Percentiles rank a stretch among this genome's conserved stretches.
These are phyloP conservation scores for Plasmodium yoelii DNA, from an alignment of 169 alveolate genomes.

Conservation along the genomic window DNA sequence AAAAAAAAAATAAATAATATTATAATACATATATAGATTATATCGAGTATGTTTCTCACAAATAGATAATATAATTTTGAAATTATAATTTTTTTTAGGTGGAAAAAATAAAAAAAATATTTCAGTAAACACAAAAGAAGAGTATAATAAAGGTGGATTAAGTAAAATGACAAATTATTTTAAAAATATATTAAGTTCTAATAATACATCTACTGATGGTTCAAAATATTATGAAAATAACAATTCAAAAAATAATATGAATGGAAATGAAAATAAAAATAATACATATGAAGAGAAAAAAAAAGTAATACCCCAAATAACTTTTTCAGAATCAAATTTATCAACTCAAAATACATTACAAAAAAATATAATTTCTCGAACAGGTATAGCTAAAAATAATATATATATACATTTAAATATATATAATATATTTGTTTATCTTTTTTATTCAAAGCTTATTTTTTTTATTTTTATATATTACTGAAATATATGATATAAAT, in stretches of 20 bases:
- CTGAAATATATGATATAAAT: neutral
- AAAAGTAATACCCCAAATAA: constrained; percentile 47
- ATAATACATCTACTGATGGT: constrained; percentile 9
- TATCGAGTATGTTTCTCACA: neutral
- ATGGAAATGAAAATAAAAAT: constrained; percentile 10
- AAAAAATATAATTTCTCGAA: constrained; percentile 27
- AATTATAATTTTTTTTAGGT: neutral
- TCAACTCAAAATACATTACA: constrained; percentile 39
- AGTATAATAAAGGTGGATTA: constrained; percentile 18
- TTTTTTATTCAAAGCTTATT: neutral
- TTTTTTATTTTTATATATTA: neutral
- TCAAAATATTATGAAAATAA: constrained; percentile 16
- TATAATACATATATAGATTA: neutral
- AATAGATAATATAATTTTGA: neutral
- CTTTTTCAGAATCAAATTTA: constrained; percentile 47
- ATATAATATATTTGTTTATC: neutral
- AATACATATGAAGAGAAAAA: constrained; percentile 20
- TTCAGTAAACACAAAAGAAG: constrained; percentile 48
- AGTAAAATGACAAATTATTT: constrained; percentile 58
- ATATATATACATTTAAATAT: too few species aligned
- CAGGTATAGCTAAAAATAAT: constrained; percentile 3
- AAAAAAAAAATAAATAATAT: neutral
- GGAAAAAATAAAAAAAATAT: constrained; percentile 50
- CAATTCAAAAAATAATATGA: constrained; percentile 4
- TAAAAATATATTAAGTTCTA: constrained; percentile 40